Percentiles rank a stretch among this genome's conserved stretches.
Evolutionary conservation across 331 rosid species (phyloP).

Genomic region (Spiraea crenata): DNA sequence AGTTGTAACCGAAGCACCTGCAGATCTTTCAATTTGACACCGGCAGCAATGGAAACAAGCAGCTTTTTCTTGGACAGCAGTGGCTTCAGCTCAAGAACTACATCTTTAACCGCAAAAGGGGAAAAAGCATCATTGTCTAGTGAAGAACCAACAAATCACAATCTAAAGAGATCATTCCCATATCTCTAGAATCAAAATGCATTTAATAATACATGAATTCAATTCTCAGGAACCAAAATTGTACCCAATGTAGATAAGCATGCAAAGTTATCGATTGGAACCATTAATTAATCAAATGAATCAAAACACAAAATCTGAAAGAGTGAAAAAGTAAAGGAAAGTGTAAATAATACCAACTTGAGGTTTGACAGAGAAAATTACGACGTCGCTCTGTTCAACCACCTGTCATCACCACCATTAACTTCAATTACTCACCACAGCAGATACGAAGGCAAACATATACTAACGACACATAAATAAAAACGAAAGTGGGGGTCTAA

Average conservation of each 20-base stretch:
- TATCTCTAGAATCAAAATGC: neutral
- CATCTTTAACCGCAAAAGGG: slow-evolving; percentile 34
- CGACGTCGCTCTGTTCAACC: slow-evolving; percentile 69
- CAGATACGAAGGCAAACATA: neutral
- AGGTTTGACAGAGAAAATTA: slow-evolving; percentile 89
- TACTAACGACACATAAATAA: neutral
- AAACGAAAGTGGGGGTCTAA: neutral
- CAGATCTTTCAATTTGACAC: slow-evolving; percentile 45
- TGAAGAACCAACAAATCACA: neutral
- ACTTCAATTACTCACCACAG: neutral
- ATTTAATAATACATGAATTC: neutral
- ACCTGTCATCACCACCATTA: slow-evolving; percentile 43
- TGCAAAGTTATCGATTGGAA: neutral
- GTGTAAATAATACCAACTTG: slow-evolving; percentile 57
- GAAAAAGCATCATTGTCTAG: neutral
- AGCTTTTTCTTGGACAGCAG: slow-evolving; percentile 42
- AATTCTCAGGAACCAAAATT: neutral
- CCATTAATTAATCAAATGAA: neutral
- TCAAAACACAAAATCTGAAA: neutral
- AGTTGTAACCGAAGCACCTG: slow-evolving; percentile 27
- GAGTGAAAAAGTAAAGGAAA: neutral
- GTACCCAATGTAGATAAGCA: neutral
- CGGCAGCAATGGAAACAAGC: slow-evolving; percentile 54
- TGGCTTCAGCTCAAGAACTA: slow-evolving; percentile 40
- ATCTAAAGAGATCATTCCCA: neutral